Evolutionary conservation across 768 basidiomycete species (phyloP), one percentile per base, ranked within the genome.

Genomic region (Lentinus tigrinus): DNA sequence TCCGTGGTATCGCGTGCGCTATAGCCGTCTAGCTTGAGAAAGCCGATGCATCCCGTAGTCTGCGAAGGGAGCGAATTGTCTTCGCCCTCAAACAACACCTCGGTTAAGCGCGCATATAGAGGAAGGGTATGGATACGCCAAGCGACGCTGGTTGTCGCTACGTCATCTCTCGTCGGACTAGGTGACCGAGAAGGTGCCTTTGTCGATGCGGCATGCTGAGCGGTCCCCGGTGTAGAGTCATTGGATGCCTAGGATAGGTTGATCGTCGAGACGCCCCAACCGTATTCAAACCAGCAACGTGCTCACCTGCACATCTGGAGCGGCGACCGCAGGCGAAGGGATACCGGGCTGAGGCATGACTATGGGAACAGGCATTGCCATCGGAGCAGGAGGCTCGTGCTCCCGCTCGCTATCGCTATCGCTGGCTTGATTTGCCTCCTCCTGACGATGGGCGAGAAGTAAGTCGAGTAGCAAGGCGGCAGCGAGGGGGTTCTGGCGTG

Each of bases 1-100:
- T 58, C 57, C 19, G 49, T 39, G 8, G 52, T 53, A 39, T 54
- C 34, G 38, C 52, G 57, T 21, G 52, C 27, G 21, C 52, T 38
- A 52, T 48, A 54, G 8, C 52, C 57, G 21, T 58, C 52, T 21
- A 58, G 52, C 46, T 47, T 53, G 21, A 58, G 52, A 23, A 53
- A 53, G 38, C 38, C 28, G 37, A 58, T 44, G 47, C 43, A 28
- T 13, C 52, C 52, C 10, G 46, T 31, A 14, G 52, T 47, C 3
- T 46, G 28, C 3, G 37, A 28, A 3, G 57, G 57, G 3, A 58
- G 50, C 34, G 31, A 21, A 8, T 26, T 47, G 37, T 47, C 39
- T 36, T 44, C n/a, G 1, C 31, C 11, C 2, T 58, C 50, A 36
- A 52, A 58, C 9, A 58, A 43, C 5, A 19, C 37, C 14, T 38